Percentiles rank a stretch among this genome's conserved stretches.
Evolutionary conservation across 768 basidiomycete species (phyloP).

Genomic region (Suillus occidentalis): DNA sequence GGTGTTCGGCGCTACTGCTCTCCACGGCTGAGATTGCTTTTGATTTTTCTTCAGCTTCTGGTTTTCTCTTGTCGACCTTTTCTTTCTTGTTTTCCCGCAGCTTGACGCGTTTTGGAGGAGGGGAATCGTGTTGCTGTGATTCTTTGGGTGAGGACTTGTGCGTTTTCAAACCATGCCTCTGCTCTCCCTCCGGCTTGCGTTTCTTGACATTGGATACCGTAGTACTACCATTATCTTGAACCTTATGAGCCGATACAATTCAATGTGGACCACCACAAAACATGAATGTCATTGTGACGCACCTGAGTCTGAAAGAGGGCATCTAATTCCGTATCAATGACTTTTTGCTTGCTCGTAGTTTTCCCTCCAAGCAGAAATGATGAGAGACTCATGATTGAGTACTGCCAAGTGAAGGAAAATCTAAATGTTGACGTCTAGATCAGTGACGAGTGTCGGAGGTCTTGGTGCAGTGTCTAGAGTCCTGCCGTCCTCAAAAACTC

Average conservation of each 20-base stretch:
- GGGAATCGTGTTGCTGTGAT: not conserved
- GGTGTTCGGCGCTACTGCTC: not conserved
- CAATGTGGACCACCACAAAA: not conserved
- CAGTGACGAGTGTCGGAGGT: not conserved
- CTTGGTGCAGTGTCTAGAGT: not conserved
- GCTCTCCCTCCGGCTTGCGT: conserved; percentile 14
- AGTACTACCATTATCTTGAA: conserved; percentile 8
- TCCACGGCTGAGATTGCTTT: not conserved
- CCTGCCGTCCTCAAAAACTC: not conserved
- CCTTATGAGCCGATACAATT: not conserved
- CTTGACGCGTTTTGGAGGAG: conserved; percentile 16
- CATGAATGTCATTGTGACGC: conserved; percentile 18
- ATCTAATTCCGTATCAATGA: conserved; percentile 62
- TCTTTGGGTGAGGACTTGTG: not conserved
- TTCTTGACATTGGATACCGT: conserved; percentile 12
- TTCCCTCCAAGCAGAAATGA: conserved; percentile 46
- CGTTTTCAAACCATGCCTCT: not conserved
- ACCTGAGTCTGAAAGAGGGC: conserved; percentile 59
- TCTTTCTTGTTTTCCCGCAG: not conserved
- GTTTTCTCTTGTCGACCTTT: not conserved
- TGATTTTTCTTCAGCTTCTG: not conserved
- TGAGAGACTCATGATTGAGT: conserved; percentile 50
- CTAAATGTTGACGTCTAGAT: not conserved
- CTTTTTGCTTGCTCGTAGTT: conserved; percentile 35
- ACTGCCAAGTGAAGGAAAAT: not conserved